Evolutionary conservation across 73 alveolate species (phyloP).

Genomic region (Paramecium biaurelia): DNA sequence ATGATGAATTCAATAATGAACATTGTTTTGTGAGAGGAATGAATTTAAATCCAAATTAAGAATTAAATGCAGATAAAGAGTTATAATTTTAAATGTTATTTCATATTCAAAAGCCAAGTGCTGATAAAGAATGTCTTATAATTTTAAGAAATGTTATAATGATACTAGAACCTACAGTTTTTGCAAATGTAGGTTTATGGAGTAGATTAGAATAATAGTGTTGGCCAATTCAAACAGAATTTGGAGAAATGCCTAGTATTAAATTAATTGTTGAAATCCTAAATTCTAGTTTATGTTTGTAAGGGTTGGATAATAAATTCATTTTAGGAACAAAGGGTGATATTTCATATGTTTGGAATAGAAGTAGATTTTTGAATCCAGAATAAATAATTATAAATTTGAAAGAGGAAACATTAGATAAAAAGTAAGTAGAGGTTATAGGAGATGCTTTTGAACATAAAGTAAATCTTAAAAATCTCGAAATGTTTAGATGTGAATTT

Average conservation of each 20-base stretch:
- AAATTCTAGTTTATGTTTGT: background rate
- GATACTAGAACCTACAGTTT: constrained; percentile 44
- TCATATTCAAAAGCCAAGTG: background rate
- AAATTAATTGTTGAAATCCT: constrained; percentile 1
- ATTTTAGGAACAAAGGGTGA: constrained; percentile 53
- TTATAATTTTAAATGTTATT: background rate
- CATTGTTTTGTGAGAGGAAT: constrained; percentile 11
- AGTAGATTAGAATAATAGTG: constrained; percentile 48
- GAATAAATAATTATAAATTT: constrained; percentile 11
- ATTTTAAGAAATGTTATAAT: constrained; percentile 6
- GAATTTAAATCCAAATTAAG: background rate
- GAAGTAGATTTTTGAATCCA: constrained; percentile 32
- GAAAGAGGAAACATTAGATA: constrained; percentile 19
- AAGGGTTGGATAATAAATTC: background rate
- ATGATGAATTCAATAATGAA: constrained; percentile 50
- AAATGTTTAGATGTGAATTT: constrained; percentile 34
- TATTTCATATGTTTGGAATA: constrained; percentile 59
- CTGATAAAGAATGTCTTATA: background rate
- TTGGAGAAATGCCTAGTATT: constrained; percentile 59
- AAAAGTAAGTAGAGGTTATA: background rate
- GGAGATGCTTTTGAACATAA: constrained; percentile 60
- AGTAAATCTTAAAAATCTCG: constrained; percentile 42
- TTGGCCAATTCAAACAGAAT: constrained; percentile 53
- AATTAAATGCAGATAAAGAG: background rate
- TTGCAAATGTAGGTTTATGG: constrained; percentile 62